These are phyloP conservation scores for Paxillus rubicundulus DNA, from an alignment of 768 basidiomycete species.

Conservation along the genomic window DNA sequence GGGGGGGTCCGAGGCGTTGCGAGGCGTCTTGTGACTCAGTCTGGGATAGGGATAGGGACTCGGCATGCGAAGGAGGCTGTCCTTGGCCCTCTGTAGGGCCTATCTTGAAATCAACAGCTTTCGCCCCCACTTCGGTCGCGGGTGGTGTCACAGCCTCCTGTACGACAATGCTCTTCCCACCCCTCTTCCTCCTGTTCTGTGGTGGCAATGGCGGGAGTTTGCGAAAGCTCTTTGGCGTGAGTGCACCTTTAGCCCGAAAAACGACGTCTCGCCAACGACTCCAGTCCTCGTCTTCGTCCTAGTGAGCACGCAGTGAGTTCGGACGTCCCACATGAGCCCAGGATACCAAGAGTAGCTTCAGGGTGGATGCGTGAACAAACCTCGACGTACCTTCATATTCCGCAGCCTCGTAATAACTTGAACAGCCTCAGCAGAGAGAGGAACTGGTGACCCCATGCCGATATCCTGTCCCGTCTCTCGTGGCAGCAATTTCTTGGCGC, in stretches of 20 bases:
- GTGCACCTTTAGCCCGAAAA: conserved; percentile 68
- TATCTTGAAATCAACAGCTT: background rate
- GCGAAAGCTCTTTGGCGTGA: conserved; percentile 36
- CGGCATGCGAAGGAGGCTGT: background rate
- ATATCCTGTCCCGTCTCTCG: conserved; percentile 86
- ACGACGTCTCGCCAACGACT: conserved; percentile 84
- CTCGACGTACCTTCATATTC: conserved; percentile 68
- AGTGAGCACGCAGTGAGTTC: background rate
- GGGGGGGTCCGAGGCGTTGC: background rate
- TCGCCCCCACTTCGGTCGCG: background rate
- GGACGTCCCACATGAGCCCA: background rate
- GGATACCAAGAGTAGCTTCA: background rate
- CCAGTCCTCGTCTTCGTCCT: conserved; percentile 90
- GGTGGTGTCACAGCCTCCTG: conserved; percentile 1
- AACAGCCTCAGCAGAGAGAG: conserved; percentile 73
- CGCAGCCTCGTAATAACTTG: conserved; percentile 74
- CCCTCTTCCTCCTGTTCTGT: conserved; percentile 57
- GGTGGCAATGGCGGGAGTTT: conserved; percentile 47
- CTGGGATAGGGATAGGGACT: background rate
- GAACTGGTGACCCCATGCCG: conserved; percentile 83
- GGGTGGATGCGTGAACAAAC: conserved; percentile 1
- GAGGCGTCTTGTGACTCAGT: background rate
- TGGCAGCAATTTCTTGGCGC: conserved; percentile 56
- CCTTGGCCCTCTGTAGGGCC: background rate
- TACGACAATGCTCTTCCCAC: conserved; percentile 38